Evolutionary conservation across 371 early-diverging fungal species (phyloP).

Genomic region (Nosema bombycis): DNA sequence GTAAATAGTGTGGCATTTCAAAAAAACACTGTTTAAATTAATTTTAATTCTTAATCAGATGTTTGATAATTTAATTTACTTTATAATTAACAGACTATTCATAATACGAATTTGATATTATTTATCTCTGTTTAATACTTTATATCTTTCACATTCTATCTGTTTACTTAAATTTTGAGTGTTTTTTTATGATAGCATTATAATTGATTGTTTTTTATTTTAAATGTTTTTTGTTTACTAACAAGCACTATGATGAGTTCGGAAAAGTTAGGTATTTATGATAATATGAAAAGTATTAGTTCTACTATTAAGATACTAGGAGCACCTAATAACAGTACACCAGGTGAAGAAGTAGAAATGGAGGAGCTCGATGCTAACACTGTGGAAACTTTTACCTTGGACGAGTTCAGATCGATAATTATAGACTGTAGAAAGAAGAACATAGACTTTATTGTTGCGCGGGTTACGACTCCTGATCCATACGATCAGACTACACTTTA

Average conservation of each 20-base stretch:
- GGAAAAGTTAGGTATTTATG: constrained; percentile 45
- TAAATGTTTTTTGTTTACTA: constrained; percentile 38
- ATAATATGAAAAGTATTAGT: constrained; percentile 47
- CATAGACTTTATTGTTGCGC: constrained; percentile 72
- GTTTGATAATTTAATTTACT: too few relatives aligned
- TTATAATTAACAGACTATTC: too few relatives aligned
- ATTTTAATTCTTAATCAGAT: too few relatives aligned
- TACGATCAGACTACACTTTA: constrained; percentile 66
- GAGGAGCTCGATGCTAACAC: constrained; percentile 68
- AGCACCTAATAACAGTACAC: constrained; percentile 57
- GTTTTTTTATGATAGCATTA: too few relatives aligned
- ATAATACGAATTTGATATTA: too few relatives aligned
- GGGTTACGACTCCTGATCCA: constrained; percentile 73
- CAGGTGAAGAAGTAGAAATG: constrained; percentile 42
- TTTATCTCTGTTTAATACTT: too few relatives aligned
- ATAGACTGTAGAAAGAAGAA: constrained; percentile 67
- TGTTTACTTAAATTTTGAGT: too few relatives aligned
- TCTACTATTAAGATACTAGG: constrained; percentile 60
- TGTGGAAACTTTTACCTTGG: constrained; percentile 74
- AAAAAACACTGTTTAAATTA: too few relatives aligned
- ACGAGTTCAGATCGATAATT: constrained; percentile 69
- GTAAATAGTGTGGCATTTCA: too few relatives aligned
- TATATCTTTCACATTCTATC: too few relatives aligned
- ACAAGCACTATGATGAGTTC: constrained; percentile 31
- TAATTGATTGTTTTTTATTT: constrained; percentile 10